Base-by-base conservation (phyloP, 257 asterid species). In the Solanum arcanum region DNA sequence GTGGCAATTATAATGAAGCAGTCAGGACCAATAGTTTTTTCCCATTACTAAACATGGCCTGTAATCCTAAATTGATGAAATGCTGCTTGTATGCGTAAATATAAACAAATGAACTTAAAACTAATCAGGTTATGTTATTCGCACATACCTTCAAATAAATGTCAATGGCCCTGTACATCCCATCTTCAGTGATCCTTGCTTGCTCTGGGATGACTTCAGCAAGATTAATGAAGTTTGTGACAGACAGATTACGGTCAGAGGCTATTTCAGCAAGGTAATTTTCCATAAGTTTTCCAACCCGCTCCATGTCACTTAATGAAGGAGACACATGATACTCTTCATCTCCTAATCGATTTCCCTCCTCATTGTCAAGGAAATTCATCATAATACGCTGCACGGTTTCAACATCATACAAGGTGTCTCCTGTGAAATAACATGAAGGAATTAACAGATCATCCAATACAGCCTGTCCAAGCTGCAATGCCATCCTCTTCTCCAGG, bases 121-220 rank as follows among this genome's bases (percentile, higher is more conserved):
- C 6, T 80, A 80, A 80, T 80, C 80, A 64, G 41, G 60, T 35
- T 23, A 33, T 27, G 27, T n/a, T 35, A 25, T 39, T 2, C 4
- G 85, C 1, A 41, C 87, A 68, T 60, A 96, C 99, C 98, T 96
- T 96, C 90, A 96, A 88, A 92, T 92, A 95, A 86, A 96, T 96
- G 89, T 96, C 99, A 49, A 93, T 93, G 83, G 98, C 94, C 59
- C 98, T 90, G 85, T 96, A 96, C 93, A 94, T 94, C 47, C 98
- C 98, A 75, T 96, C 99, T 73, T 96, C 99, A 2, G 96, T 94
- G 56, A 90, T 46, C 78, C 95, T 91, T 4, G 96, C 88, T 66
- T 90, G 95, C 35, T 94, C 98, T 1, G 98, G 98, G 42, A 94
- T 88, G 25, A 95, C 89, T 84, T 95, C 97, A 6, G 97, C 94